Conservation (phyloP, 2,329 filamentous ascomycete genomes). For the Exserohilum turcica region DNA sequence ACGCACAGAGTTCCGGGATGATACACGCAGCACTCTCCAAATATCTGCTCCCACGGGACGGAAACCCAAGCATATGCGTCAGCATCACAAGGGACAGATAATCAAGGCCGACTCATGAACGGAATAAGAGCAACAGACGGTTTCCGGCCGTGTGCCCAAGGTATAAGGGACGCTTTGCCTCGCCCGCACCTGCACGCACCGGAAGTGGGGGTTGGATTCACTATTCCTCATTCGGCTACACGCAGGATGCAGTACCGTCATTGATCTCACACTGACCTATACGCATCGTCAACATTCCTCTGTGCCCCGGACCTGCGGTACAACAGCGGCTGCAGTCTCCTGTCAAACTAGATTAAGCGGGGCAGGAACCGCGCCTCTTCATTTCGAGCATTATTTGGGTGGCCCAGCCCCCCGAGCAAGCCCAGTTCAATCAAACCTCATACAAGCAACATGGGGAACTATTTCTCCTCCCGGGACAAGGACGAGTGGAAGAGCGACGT, state of each 20-base stretch:
- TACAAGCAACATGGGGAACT: conserved; percentile 18
- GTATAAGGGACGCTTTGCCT: not conserved
- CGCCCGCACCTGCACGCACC: not conserved
- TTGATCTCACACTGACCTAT: conserved; percentile 11
- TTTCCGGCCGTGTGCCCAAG: not conserved
- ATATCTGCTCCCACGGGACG: not conserved
- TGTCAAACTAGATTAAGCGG: conserved; percentile 2
- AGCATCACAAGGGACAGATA: not conserved
- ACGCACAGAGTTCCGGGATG: conserved; percentile 1
- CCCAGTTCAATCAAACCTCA: not conserved
- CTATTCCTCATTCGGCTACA: conserved; percentile 5
- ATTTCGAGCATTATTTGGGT: not conserved
- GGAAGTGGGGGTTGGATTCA: not conserved
- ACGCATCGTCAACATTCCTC: not conserved
- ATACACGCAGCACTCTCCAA: not conserved
- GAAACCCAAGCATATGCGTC: not conserved
- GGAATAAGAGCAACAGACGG: not conserved
- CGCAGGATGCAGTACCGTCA: conserved; percentile 10
- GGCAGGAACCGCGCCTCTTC: not conserved
- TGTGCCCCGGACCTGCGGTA: not conserved
- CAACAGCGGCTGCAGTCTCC: not conserved
- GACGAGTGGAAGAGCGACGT: conserved; percentile 24
- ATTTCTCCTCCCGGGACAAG: conserved; percentile 16
- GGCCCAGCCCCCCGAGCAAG: not conserved
- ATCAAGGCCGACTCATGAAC: not conserved